These are phyloP conservation scores for Inosperma sp. DNA, from an alignment of 768 basidiomycete genomes.

Conservation along the genomic window DNA sequence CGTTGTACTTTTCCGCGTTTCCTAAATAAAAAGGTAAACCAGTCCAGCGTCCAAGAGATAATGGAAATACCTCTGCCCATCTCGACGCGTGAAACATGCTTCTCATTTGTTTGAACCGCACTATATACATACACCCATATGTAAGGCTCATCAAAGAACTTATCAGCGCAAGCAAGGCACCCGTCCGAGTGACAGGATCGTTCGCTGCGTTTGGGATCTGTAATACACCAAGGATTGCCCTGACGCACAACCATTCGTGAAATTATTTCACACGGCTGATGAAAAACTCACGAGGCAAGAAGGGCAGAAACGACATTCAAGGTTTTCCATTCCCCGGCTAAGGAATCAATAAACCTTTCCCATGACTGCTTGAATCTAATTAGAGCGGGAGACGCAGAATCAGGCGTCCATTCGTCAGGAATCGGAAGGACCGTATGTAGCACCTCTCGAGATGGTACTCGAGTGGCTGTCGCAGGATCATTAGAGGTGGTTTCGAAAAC, in stretches of 20 bases:
- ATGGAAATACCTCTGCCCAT: slow-evolving; percentile 58
- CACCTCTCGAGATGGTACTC: slow-evolving; percentile 18
- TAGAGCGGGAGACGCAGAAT: slow-evolving; percentile 57
- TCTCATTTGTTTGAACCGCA: slow-evolving; percentile 68
- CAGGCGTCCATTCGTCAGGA: slow-evolving; percentile 50
- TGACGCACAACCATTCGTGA: slow-evolving; percentile 20
- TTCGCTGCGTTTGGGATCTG: slow-evolving; percentile 49
- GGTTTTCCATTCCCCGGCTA: slow-evolving; percentile 74
- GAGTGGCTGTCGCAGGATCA: slow-evolving; percentile 25
- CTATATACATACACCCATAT: slow-evolving; percentile 71
- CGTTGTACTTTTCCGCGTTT: slow-evolving; percentile 44
- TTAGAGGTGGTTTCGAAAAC: slow-evolving; percentile 15
- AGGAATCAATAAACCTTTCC: slow-evolving; percentile 67
- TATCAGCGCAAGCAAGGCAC: slow-evolving; percentile 59
- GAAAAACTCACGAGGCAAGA: slow-evolving; percentile 36
- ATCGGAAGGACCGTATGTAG: slow-evolving; percentile 38
- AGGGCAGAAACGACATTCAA: slow-evolving; percentile 69
- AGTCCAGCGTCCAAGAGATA: neutral
- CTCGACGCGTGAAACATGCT: slow-evolving; percentile 65
- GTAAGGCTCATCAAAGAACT: slow-evolving; percentile 67
- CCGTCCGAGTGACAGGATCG: slow-evolving; percentile 59
- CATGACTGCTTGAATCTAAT: slow-evolving; percentile 62
- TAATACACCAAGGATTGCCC: slow-evolving; percentile 67
- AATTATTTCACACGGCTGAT: neutral
- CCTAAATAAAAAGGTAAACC: slow-evolving; percentile 32